phyloP scores from a whole-genome alignment of 1,139 yeast species.

The Magnusiomyces magnusii region DNA sequence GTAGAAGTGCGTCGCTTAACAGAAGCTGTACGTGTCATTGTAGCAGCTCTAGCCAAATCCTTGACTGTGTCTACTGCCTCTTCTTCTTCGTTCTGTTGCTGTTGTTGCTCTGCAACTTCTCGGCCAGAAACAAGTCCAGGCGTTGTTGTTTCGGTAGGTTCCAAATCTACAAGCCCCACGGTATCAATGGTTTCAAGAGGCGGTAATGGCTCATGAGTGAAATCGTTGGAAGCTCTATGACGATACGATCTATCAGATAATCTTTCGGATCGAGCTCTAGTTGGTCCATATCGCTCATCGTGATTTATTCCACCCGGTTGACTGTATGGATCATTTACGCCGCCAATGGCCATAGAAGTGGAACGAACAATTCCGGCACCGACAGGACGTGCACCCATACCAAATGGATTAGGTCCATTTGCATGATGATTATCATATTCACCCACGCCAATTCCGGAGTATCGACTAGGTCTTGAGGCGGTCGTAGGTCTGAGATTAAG shows the following conservation, averaged over 20 bases:
- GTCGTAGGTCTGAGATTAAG: neutral
- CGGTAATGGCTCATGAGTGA: neutral
- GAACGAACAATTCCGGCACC: neutral
- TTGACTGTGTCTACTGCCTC: neutral
- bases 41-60: neutral
- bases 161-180: neutral
- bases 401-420: neutral
- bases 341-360: neutral
- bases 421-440: neutral
- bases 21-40: neutral
- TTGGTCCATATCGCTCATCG: neutral
- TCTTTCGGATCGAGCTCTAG: neutral
- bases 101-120: neutral
- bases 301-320: no score
- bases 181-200: neutral
- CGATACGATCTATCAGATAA: neutral
- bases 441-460: neutral
- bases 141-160: neutral
- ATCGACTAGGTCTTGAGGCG: neutral
- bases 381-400: neutral
- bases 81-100: neutral
- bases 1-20: neutral
- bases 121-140: neutral
- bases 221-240: neutral
- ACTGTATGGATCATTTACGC: neutral